phyloP scores from a whole-genome alignment of 441 rosid species.

The Eutrema salsugineum region DNA sequence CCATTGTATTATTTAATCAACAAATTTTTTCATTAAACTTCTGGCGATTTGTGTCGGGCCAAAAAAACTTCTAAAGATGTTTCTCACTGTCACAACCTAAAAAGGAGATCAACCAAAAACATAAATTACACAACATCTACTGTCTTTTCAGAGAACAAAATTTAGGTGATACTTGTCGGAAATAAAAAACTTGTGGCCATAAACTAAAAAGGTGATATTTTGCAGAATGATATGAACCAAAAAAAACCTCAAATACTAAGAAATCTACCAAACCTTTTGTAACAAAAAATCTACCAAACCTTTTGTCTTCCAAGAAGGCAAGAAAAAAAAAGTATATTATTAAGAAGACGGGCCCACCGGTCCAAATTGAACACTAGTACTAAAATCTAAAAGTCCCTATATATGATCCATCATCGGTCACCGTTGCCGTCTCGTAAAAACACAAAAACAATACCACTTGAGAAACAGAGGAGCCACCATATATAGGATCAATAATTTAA shows the following conservation, averaged over 20 bases:
- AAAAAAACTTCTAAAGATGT: background rate
- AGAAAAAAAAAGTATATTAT: background rate
- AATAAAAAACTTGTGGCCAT: background rate
- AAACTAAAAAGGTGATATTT: background rate
- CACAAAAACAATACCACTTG: background rate
- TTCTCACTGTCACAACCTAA: too few relatives aligned
- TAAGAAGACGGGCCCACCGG: background rate
- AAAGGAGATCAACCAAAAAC: background rate
- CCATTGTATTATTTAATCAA: background rate
- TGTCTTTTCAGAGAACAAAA: background rate
- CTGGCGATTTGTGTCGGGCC: background rate
- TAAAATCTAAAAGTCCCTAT: background rate
- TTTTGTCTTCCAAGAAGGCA: background rate
- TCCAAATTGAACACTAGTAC: background rate
- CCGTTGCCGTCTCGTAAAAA: background rate
- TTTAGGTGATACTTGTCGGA: background rate
- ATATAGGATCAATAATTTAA: background rate
- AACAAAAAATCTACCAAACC: constrained; percentile 5
- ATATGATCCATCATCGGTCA: background rate
- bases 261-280: constrained; percentile 6
- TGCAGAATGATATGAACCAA: background rate
- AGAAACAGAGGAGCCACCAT: background rate
- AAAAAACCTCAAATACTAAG: background rate
- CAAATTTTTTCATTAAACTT: background rate
- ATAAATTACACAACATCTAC: background rate